Conservation (phyloP, 441 rosid species). For the Viola pubescens region DNA sequence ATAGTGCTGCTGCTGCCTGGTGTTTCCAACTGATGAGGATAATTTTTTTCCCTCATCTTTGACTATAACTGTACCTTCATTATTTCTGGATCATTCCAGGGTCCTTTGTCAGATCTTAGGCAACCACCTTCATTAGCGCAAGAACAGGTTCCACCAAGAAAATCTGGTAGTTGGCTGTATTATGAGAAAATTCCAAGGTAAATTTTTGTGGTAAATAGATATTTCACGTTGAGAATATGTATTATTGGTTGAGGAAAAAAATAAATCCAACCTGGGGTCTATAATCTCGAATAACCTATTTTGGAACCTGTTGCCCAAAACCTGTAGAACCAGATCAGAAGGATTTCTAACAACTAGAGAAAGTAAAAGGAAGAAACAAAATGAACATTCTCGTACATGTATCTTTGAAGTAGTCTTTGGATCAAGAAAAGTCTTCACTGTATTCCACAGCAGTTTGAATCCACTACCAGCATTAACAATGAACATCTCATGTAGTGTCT, state of each 20-base stretch:
- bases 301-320: slow-evolving; percentile 67
- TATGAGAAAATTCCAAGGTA: slow-evolving; percentile 12
- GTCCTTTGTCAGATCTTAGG: slow-evolving; percentile 74
- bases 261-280: slow-evolving; percentile 52
- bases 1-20: background rate
- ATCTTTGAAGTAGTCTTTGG: slow-evolving; percentile 90
- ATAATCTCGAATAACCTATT: slow-evolving; percentile 67
- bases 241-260: background rate
- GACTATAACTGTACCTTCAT: slow-evolving; percentile 55
- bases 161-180: slow-evolving; percentile 84
- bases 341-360: slow-evolving; percentile 12
- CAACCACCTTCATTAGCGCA: slow-evolving; percentile 84
- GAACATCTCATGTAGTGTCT: slow-evolving; percentile 93
- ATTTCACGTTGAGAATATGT: background rate
- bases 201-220: too few species aligned
- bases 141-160: slow-evolving; percentile 83
- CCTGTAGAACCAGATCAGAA: slow-evolving; percentile 41
- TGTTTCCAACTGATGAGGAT: slow-evolving; percentile 8
- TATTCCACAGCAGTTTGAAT: slow-evolving; percentile 79
- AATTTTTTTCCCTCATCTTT: slow-evolving; percentile 6
- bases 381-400: slow-evolving; percentile 41
- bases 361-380: slow-evolving; percentile 10
- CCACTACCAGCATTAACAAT: slow-evolving; percentile 85
- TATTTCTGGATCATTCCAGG: slow-evolving; percentile 81
- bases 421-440: slow-evolving; percentile 76